phyloP scores from a whole-genome alignment of 2,329 filamentous ascomycete genomes.

The Talaromyces sp. region DNA sequence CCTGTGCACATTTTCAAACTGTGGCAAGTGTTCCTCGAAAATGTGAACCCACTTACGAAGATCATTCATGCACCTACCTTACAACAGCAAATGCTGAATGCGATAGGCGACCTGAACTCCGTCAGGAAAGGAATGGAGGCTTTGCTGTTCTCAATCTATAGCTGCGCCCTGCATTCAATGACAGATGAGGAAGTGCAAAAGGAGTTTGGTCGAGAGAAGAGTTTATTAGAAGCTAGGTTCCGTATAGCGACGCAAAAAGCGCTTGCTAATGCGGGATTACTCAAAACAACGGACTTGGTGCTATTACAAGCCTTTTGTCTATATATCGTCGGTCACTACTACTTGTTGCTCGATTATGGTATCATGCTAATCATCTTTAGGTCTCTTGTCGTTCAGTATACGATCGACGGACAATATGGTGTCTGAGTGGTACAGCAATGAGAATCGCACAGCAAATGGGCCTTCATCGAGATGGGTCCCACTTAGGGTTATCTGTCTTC shows the following conservation, averaged over 20 bases:
- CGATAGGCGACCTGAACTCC: slow-evolving; percentile 49
- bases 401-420: slow-evolving; percentile 41
- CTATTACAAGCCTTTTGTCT: slow-evolving; percentile 62
- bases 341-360: neutral
- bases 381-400: slow-evolving; percentile 45
- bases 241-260: slow-evolving; percentile 63
- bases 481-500: slow-evolving; percentile 47
- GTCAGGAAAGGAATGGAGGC: slow-evolving; percentile 54
- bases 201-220: slow-evolving; percentile 52
- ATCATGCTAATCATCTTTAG: neutral
- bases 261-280: slow-evolving; percentile 59
- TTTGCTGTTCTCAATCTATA: slow-evolving; percentile 62
- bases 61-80: slow-evolving; percentile 57
- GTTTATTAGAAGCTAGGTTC: slow-evolving; percentile 51
- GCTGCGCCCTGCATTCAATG: slow-evolving; percentile 49
- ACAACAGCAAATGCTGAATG: slow-evolving; percentile 51
- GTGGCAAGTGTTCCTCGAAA: slow-evolving; percentile 59
- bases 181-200: slow-evolving; percentile 40
- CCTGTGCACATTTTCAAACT: slow-evolving; percentile 52
- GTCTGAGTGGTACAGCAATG: slow-evolving; percentile 43
- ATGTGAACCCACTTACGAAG: slow-evolving; percentile 60
- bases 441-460: slow-evolving; percentile 47
- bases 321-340: slow-evolving; percentile 39
- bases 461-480: slow-evolving; percentile 50
- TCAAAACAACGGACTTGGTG: slow-evolving; percentile 60